phyloP scores from a whole-genome alignment of 2,329 filamentous ascomycete genomes.

The Pseudogymnoascus verrucosus region DNA sequence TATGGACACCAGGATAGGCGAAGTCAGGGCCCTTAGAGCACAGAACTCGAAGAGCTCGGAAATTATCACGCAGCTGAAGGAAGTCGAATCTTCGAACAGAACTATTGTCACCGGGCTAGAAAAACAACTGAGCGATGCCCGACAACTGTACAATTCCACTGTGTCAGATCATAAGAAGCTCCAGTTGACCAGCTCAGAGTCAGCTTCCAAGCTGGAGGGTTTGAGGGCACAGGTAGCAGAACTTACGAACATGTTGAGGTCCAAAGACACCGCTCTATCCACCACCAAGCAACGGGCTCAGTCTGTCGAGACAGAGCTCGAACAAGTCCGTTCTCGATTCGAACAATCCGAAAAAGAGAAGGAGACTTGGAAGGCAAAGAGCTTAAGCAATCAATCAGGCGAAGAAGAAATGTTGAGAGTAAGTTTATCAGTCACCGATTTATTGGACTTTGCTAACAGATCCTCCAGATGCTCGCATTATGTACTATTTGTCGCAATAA shows the following conservation, averaged over 20 bases:
- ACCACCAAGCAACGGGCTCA: constrained; percentile 49
- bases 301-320: constrained; percentile 64
- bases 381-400: constrained; percentile 69
- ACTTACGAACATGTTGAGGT: constrained; percentile 63
- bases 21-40: constrained; percentile 68
- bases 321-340: constrained; percentile 69
- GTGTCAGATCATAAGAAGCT: constrained; percentile 65
- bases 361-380: constrained; percentile 79
- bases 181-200: constrained; percentile 65
- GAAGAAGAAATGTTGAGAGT: constrained; percentile 82
- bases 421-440: constrained; percentile 36
- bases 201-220: constrained; percentile 59
- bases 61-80: constrained; percentile 88
- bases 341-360: constrained; percentile 75
- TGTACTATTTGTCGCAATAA: constrained; percentile 90
- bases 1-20: constrained; percentile 74
- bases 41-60: constrained; percentile 89
- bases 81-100: constrained; percentile 71
- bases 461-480: constrained; percentile 59
- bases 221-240: constrained; percentile 70
- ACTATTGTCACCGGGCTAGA: constrained; percentile 75
- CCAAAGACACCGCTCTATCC: constrained; percentile 59
- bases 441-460: constrained; percentile 25
- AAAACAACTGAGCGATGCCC: constrained; percentile 79
- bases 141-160: constrained; percentile 66